These are phyloP conservation scores for Penicillium frequentans DNA, from an alignment of 2,329 filamentous ascomycete genomes.

Conservation along the genomic window DNA sequence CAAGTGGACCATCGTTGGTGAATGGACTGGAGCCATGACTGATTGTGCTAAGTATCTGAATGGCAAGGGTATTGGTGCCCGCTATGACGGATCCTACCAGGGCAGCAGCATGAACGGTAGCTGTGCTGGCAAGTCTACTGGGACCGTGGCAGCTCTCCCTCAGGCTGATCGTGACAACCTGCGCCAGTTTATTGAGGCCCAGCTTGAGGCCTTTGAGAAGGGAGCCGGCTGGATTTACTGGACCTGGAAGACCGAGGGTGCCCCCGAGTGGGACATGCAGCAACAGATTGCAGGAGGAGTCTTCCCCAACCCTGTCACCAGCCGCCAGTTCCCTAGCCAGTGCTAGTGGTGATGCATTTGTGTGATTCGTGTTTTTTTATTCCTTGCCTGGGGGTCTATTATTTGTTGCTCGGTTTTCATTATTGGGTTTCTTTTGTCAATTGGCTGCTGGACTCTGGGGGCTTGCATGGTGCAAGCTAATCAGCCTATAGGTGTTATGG, in stretches of 20 bases:
- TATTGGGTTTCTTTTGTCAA: not conserved
- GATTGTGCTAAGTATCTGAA: constrained; percentile 56
- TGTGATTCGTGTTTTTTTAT: not conserved
- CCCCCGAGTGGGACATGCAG: constrained; percentile 51
- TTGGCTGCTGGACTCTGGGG: not conserved
- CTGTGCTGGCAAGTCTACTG: constrained; percentile 53
- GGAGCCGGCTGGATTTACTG: constrained; percentile 50
- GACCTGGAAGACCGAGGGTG: constrained; percentile 52
- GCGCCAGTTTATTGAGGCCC: constrained; percentile 47
- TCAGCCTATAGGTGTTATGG: not conserved
- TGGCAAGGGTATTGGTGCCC: constrained; percentile 59
- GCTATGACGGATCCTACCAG: constrained; percentile 57
- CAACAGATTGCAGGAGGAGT: constrained; percentile 44
- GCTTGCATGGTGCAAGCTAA: not conserved
- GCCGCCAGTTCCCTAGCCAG: constrained; percentile 34
- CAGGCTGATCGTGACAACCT: constrained; percentile 37
- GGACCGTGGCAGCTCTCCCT: constrained; percentile 47
- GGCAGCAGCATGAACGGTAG: constrained; percentile 52
- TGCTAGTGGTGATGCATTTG: constrained; percentile 19
- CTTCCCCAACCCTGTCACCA: constrained; percentile 48
- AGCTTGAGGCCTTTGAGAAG: constrained; percentile 47
- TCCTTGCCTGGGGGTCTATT: not conserved
- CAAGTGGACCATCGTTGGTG: constrained; percentile 68
- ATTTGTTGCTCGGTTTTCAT: not conserved
- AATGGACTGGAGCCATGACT: constrained; percentile 69